These are phyloP conservation scores for Fonsecaea monophora DNA, from an alignment of 2,329 filamentous ascomycete genomes.

Conservation along the genomic window DNA sequence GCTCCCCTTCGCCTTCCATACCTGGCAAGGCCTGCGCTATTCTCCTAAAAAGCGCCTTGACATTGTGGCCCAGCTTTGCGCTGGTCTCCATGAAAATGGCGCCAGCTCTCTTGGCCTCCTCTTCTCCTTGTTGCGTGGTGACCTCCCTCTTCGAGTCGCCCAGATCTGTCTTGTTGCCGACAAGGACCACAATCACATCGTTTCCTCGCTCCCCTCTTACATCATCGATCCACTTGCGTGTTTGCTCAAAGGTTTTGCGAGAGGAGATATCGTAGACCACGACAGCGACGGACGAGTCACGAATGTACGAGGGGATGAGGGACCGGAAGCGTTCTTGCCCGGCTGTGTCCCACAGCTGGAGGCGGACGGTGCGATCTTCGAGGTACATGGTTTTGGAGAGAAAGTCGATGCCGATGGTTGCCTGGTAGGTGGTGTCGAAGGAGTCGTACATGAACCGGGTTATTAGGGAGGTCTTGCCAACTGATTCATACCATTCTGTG, in stretches of 20 bases:
- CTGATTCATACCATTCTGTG: conserved; percentile 55
- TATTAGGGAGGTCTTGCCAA: conserved; percentile 98
- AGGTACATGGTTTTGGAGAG: conserved; percentile 99
- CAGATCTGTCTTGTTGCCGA: conserved; percentile 98
- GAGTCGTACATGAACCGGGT: conserved; percentile 99
- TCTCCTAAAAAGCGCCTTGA: conserved; percentile 95
- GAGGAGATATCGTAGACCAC: conserved; percentile 99
- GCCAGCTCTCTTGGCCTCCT: conserved; percentile 97
- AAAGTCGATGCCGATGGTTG: conserved; percentile 99
- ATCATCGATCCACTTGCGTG: conserved; percentile 99
- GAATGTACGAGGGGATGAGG: conserved; percentile 96
- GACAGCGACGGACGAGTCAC: conserved; percentile 95
- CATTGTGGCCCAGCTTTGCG: conserved; percentile 96
- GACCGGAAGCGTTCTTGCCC: conserved; percentile 97
- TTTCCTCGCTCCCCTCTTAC: conserved; percentile 95
- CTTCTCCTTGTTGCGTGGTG: conserved; percentile 93
- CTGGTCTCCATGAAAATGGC: conserved; percentile 99
- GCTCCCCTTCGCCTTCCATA: conserved; percentile 88
- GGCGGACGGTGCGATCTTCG: conserved; percentile 93
- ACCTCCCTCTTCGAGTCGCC: conserved; percentile 94
- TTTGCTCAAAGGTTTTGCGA: conserved; percentile 97
- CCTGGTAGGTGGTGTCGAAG: conserved; percentile 99
- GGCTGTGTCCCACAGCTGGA: conserved; percentile 98
- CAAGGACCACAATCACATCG: conserved; percentile 97
- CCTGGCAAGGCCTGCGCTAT: conserved; percentile 97